A percentile compares a stretch with the other conserved stretches of the same genome.
Conservation (phyloP, 192 early-diverging fungal species). For the Coemansia sp. region DNA sequence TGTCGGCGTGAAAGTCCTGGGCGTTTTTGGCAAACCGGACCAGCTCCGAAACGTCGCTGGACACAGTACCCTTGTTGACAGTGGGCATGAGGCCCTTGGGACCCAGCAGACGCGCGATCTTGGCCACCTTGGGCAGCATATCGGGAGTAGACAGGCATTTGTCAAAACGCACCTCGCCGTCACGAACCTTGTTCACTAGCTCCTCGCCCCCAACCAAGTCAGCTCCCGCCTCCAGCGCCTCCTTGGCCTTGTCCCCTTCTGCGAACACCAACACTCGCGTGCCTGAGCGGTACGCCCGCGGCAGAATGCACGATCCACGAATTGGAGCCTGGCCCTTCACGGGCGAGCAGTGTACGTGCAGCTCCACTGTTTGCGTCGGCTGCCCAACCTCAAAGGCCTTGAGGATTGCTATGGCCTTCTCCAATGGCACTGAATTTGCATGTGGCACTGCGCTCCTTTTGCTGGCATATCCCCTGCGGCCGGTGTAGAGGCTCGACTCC, state of each 20-base stretch:
- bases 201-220: conserved; percentile 83
- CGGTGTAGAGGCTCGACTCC: no score
- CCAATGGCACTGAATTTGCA: conserved; percentile 51
- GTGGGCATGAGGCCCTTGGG: conserved; percentile 97
- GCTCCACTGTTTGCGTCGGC: conserved; percentile 57
- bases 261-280: conserved; percentile 76
- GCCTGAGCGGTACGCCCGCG: conserved; percentile 56
- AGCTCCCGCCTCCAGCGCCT: conserved; percentile 76
- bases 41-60: conserved; percentile 64
- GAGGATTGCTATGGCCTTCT: conserved; percentile 51
- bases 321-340: conserved; percentile 79
- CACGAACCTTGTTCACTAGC: conserved; percentile 63
- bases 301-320: conserved; percentile 72
- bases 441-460: conserved; percentile 19
- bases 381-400: conserved; percentile 66
- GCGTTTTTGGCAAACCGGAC: conserved; percentile 63
- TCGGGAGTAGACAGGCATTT: conserved; percentile 82
- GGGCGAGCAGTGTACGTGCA: conserved; percentile 66
- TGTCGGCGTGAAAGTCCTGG: conserved; percentile 74
- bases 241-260: conserved; percentile 77
- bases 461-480: conserved; percentile 7
- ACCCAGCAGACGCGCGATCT: conserved; percentile 84
- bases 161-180: conserved; percentile 71
- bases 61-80: conserved; percentile 77
- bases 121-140: conserved; percentile 83